Conservation (phyloP, 306 rosid genomes). For the Dalbergia cultrata region DNA sequence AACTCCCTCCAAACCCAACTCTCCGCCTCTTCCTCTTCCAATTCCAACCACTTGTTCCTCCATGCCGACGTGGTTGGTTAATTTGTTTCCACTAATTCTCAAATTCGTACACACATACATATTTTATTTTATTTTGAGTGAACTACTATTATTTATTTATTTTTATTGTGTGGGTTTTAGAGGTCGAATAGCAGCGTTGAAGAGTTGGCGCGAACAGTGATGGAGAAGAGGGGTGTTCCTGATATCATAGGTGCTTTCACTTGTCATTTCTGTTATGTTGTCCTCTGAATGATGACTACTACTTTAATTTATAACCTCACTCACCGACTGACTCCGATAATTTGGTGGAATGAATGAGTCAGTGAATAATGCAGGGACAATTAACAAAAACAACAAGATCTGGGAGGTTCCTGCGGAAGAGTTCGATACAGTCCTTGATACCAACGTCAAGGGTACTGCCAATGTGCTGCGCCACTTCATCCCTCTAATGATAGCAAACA, state of each 20-base stretch:
- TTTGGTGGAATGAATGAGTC: neutral
- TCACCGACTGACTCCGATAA: too few species aligned
- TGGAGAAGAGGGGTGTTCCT: conserved; percentile 68
- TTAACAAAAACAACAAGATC: conserved; percentile 78
- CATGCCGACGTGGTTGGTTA: conserved; percentile 64
- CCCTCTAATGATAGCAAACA: conserved; percentile 67
- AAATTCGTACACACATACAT: too few species aligned
- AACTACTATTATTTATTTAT: neutral
- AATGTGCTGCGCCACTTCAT: conserved; percentile 84
- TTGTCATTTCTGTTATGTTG: too few species aligned
- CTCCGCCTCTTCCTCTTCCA: conserved; percentile 26
- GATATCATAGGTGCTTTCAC: conserved; percentile 63
- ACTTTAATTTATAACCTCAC: too few species aligned
- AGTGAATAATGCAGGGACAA: conserved; percentile 91
- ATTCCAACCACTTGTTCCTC: conserved; percentile 61
- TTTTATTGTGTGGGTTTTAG: conserved; percentile 30
- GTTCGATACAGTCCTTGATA: conserved; percentile 76
- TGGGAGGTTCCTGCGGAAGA: conserved; percentile 91
- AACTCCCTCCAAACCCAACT: conserved; percentile 64
- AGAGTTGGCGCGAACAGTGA: conserved; percentile 65
- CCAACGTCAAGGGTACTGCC: conserved; percentile 81
- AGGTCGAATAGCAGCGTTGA: conserved; percentile 64
- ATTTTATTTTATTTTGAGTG: neutral
- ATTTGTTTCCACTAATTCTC: too few species aligned
- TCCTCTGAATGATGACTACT: too few species aligned